phyloP scores from a whole-genome alignment of 179 eudicot species.

The Silene vulgaris region DNA sequence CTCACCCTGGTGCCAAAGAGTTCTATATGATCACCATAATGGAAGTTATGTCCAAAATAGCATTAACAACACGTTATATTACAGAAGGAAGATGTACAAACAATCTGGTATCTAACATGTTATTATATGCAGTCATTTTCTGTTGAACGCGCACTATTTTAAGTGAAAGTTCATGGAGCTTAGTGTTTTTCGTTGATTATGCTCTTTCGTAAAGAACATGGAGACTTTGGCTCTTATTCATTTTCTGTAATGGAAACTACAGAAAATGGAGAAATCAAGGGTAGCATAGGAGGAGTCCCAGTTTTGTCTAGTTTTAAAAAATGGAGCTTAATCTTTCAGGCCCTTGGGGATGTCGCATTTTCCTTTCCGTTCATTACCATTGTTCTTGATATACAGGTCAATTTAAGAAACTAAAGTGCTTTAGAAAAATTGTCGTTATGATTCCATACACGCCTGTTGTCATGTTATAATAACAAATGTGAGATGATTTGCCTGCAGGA shows the following conservation, averaged over 20 bases:
- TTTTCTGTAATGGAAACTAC: constrained; percentile 4
- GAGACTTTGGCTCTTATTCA: background rate
- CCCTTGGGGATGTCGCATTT: constrained; percentile 64
- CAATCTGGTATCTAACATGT: too few species aligned
- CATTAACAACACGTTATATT: too few species aligned
- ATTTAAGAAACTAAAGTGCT: background rate
- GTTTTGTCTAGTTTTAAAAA: constrained; percentile 30
- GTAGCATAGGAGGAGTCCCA: constrained; percentile 48
- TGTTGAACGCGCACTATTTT: too few species aligned
- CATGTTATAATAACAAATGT: background rate
- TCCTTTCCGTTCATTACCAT: constrained; percentile 52
- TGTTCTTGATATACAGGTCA: constrained; percentile 58
- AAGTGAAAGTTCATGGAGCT: too few species aligned
- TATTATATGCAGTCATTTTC: too few species aligned
- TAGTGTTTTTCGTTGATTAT: too few species aligned
- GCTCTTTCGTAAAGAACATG: background rate
- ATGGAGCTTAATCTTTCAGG: constrained; percentile 46
- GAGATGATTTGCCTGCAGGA: constrained; percentile 32
- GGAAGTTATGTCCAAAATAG: too few species aligned
- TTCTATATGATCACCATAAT: too few species aligned
- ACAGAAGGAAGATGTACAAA: too few species aligned
- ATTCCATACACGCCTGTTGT: background rate
- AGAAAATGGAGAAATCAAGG: constrained; percentile 50
- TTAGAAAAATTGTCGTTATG: background rate
- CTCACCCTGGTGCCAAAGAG: too few species aligned